Percentiles rank a stretch among this genome's conserved stretches.
Evolutionary conservation across 257 asterid species (phyloP).

Genomic region (Nicotiana otophora): DNA sequence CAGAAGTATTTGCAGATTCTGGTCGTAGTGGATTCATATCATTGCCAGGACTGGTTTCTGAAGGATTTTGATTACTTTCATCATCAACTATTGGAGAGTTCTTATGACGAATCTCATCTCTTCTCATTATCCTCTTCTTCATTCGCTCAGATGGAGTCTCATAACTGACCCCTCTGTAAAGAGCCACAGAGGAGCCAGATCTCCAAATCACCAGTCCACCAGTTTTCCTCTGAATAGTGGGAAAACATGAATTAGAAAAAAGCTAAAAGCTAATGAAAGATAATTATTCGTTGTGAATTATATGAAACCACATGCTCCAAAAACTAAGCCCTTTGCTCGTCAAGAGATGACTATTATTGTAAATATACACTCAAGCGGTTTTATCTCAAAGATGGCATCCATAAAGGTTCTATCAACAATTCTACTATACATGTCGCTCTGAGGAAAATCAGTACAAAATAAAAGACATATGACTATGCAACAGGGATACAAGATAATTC

Average conservation of each 20-base stretch:
- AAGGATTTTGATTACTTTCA: constrained; percentile 23
- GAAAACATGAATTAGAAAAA: constrained; percentile 17
- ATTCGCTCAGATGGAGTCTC: constrained; percentile 40
- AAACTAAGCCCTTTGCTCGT: not conserved
- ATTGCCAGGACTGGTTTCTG: constrained; percentile 16
- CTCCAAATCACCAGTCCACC: constrained; percentile 98
- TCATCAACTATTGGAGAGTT: constrained; percentile 20
- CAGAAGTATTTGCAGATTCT: constrained; percentile 18
- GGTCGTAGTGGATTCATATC: constrained; percentile 23
- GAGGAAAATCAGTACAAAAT: not conserved
- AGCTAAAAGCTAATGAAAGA: not conserved
- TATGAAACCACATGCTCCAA: not conserved
- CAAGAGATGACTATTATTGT: not conserved
- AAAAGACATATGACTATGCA: not conserved
- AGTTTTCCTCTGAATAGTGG: constrained; percentile 69
- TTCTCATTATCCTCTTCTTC: constrained; percentile 30
- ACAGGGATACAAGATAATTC: not conserved
- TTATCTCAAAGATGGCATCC: not conserved
- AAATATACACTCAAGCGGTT: not conserved
- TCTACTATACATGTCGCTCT: not conserved
- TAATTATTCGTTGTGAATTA: not conserved
- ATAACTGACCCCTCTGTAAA: constrained; percentile 77
- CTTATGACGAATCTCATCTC: constrained; percentile 33
- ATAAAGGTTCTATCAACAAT: not conserved
- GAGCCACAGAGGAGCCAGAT: constrained; percentile 82